A percentile compares a stretch with the other conserved stretches of the same genome.
phyloP scores from a whole-genome alignment of 768 basidiomycete species.

The Atractiella rhizophila region DNA sequence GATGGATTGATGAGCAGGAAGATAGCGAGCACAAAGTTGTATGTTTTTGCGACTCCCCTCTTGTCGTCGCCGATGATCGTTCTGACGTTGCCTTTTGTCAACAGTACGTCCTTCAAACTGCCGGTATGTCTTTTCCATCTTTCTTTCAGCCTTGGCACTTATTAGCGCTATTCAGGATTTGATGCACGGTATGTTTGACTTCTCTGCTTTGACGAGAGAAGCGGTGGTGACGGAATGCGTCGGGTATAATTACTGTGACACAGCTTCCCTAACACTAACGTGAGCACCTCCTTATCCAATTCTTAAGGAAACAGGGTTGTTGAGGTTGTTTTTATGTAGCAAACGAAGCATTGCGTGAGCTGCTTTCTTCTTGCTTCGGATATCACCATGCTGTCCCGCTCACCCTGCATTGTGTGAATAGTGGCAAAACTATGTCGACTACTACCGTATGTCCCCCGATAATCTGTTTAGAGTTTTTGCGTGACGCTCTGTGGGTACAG shows the following conservation, averaged over 20 bases:
- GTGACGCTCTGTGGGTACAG: conserved; percentile 18
- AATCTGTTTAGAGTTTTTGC: neutral
- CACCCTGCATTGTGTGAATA: neutral
- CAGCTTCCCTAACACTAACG: conserved; percentile 22
- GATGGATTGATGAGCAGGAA: no score
- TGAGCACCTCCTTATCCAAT: conserved; percentile 27
- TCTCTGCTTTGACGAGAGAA: no score
- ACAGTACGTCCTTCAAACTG: conserved; percentile 80
- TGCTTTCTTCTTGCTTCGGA: neutral
- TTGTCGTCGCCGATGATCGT: neutral
- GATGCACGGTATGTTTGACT: conserved; percentile 4
- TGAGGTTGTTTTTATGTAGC: conserved; percentile 29
- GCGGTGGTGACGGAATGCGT: neutral
- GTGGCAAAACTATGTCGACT: conserved; percentile 48
- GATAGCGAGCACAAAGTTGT: neutral
- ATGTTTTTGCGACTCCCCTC: no score
- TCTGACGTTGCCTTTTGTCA: no score
- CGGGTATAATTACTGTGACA: conserved; percentile 7
- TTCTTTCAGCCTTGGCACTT: conserved; percentile 7
- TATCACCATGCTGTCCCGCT: neutral
- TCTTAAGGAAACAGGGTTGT: neutral
- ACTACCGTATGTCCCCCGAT: conserved; percentile 41
- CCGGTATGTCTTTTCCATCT: conserved; percentile 25
- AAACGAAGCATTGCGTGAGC: conserved; percentile 80
- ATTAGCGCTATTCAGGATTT: neutral